Evolutionary conservation across 1,139 yeast species (phyloP), one percentile per base, ranked within the genome.

Genomic region (Lodderomyces pseudojiufengensis): DNA sequence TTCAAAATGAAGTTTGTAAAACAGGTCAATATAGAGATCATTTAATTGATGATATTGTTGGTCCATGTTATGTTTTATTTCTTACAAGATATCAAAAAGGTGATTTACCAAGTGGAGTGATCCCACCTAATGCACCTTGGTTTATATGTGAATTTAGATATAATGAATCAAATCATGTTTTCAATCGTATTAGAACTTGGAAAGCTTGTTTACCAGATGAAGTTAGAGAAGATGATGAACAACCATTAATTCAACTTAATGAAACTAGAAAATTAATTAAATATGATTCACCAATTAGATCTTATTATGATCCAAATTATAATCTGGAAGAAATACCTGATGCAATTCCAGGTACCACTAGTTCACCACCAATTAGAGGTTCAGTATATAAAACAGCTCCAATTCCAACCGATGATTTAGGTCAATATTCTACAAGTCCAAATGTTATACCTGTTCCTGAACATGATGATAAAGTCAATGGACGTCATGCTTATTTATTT

Each of bases 131-230:
- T 33, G 85, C 94, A 14, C 92, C 95, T 4, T 76, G 95, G 58
- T 92, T 88, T 59, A 84, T 94, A 48, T 92, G 98, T 65, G 98
- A 92, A 61, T 86, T 80, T 58, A 79, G 98, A 52, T 92, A 90
- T 63, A 92, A 92, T 55, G 97, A 90, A 55, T 74, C 77, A 40
- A 95, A 85, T 51, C 87, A 86, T 55, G 83, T 82, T 20, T 92
- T 92, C 68, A 92, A 92, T 63, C 83, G 94, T 55, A 92, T 92
- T 51, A 78, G 97, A 54, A 92, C 98, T 1, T 92, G 98, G 98
- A 92, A 87, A 59, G 97, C 97, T 3, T 92, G 98, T 65, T 73
- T 92, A 47, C 98, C 98, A 0, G 98, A 92, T 59, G 98, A 90
- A 55, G 85, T 90, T 27, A 78, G 97, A 52, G 90, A 84, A 44